Evolutionary conservation across 352 stramenopile species (phyloP), one percentile per base, ranked within the genome.

Genomic region (Globisporangium apiculatum): DNA sequence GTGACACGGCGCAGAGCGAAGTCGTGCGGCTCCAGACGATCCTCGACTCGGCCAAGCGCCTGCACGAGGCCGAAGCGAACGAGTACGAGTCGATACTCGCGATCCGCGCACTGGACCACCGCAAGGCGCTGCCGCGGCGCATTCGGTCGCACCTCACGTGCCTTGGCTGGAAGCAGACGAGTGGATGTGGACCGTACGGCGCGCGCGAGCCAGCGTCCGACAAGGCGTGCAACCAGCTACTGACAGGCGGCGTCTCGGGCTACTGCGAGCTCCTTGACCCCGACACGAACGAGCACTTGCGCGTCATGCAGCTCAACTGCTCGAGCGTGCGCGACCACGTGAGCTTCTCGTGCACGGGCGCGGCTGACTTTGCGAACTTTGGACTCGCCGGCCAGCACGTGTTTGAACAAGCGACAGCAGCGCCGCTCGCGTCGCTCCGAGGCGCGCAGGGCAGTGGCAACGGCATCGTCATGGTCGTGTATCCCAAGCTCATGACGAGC

Each of bases 261-360:
- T 90, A 86, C 61, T 92, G 83, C 38, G 76, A 90, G 53, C 47
- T 92, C 46, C 12, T 75, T 18, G 80, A 92, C 47, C 47, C 61
- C 10, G 63, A 69, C 36, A 89, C 76, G 8, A 68, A 72, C 46
- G 72, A 87, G 58, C 66, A 72, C 42, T 87, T 90, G 47, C 78
- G 80, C 45, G 76, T 84, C 38, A 90, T 90, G 83, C 69, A 86
- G 48, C 73, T 83, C 12, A 76, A 78, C 38, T 92, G 80, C 43
- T 73, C 70, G 10, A 83, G 75, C 37, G 58, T 87, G 53, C 68
- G 70, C 9, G 42, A 71, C 15, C 67, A 86, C 61, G 70, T 84
- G 14, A 60, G 65, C 1, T 79, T 89, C 58, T 76, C 65, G 24
- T 91, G 82, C 53, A 64, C 71, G 11, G 67, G 81, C 40, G 82